Conservation (phyloP, 2,329 filamentous ascomycete species). For the Arthrobotrys sinensis region DNA sequence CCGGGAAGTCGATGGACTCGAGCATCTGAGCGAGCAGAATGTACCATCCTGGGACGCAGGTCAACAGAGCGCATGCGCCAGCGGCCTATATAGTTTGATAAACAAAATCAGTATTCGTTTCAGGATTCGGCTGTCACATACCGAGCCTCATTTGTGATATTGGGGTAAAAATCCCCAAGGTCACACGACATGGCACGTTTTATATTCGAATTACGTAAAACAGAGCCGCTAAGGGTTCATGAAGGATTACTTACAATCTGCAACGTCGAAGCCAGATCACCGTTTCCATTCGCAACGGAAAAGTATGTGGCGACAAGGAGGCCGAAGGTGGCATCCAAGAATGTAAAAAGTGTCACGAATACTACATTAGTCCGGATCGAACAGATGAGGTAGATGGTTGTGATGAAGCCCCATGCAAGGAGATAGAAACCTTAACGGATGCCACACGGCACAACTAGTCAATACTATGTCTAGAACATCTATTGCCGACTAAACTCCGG, state of each 20-base stretch:
- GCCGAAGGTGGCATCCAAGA: conserved; percentile 74
- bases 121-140: not conserved
- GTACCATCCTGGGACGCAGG: conserved; percentile 49
- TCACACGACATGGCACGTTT: not conserved
- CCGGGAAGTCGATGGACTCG: conserved; percentile 56
- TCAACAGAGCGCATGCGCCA: conserved; percentile 46
- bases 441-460: conserved; percentile 6
- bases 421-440: conserved; percentile 72
- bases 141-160: not conserved
- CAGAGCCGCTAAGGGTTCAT: not conserved
- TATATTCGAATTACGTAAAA: not conserved
- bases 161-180: not conserved
- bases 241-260: conserved; percentile 38
- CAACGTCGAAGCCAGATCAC: conserved; percentile 15
- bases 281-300: conserved; percentile 22
- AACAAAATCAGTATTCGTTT: not conserved
- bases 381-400: conserved; percentile 78
- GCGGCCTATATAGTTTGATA: conserved; percentile 28
- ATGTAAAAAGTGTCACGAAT: conserved; percentile 79
- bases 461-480: not conserved
- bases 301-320: conserved; percentile 76
- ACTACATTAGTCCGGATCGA: conserved; percentile 80
- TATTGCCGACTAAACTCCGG: not conserved
- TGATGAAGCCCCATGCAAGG: conserved; percentile 77
- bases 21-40: conserved; percentile 54